A percentile compares a stretch with the other conserved stretches of the same genome.
Evolutionary conservation across 805 yeast genomes (phyloP).

Genomic region (Lachancea cidri): DNA sequence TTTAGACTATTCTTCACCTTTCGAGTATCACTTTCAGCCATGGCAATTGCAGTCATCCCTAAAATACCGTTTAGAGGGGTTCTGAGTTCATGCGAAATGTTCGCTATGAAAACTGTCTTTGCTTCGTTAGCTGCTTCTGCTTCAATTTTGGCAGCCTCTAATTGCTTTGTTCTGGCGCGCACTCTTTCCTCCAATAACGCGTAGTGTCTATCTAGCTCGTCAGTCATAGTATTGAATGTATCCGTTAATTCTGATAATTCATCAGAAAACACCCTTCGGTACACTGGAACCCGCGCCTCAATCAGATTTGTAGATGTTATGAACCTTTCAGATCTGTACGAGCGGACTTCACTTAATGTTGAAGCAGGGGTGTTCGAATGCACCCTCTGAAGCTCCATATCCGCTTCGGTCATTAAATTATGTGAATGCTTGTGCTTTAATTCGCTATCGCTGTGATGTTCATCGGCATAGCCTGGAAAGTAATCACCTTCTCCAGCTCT

Average conservation of each 20-base stretch:
- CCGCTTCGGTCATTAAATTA: background rate
- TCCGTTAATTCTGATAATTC: slow-evolving; percentile 84
- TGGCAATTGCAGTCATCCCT: slow-evolving; percentile 91
- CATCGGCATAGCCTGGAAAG: background rate
- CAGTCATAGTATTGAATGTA: slow-evolving; percentile 88
- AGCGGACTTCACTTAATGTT: slow-evolving; percentile 11
- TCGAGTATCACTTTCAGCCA: slow-evolving; percentile 71
- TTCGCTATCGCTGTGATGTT: slow-evolving; percentile 1
- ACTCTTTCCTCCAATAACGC: slow-evolving; percentile 84
- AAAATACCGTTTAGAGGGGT: slow-evolving; percentile 95
- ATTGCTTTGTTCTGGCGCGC: slow-evolving; percentile 74
- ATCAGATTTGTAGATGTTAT: slow-evolving; percentile 33
- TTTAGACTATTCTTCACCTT: slow-evolving; percentile 72
- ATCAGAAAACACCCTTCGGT: slow-evolving; percentile 58
- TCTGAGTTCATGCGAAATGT: slow-evolving; percentile 88
- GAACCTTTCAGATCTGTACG: slow-evolving; percentile 17
- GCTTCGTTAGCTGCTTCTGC: slow-evolving; percentile 97
- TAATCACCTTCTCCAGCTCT: background rate
- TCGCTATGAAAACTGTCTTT: slow-evolving; percentile 88
- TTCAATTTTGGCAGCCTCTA: slow-evolving; percentile 80
- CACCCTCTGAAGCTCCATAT: background rate
- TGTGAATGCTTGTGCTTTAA: background rate
- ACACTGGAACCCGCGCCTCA: slow-evolving; percentile 41
- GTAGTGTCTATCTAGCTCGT: slow-evolving; percentile 80
- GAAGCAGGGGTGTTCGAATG: slow-evolving; percentile 3